A percentile compares a stretch with the other conserved stretches of the same genome.
Evolutionary conservation across 345 rosid species (phyloP).

Genomic region (rapeseed (Brassica napus)): Da-Ae NC_063449.1:33951001-33951500

Average conservation of each 20-base stretch:
- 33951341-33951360: slow-evolving; percentile 40
- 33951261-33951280: slow-evolving; percentile 52
- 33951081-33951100: too few relatives aligned
- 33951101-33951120: too few relatives aligned
- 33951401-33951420: not conserved
- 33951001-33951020: too few relatives aligned
- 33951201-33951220: slow-evolving; percentile 14
- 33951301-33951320: slow-evolving; percentile 89
- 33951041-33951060: too few relatives aligned
- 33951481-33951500: too few relatives aligned
- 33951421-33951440: slow-evolving; percentile 15
- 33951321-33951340: slow-evolving; percentile 48
- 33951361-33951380: slow-evolving; percentile 19
- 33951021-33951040: too few relatives aligned
- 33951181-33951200: not conserved
- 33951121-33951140: too few relatives aligned
- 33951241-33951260: slow-evolving; percentile 78
- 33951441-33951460: not conserved
- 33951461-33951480: too few relatives aligned
- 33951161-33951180: not conserved
- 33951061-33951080: too few relatives aligned
- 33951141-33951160: too few relatives aligned
- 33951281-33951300: slow-evolving; percentile 57
- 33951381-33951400: not conserved
- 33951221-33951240: slow-evolving; percentile 53